A percentile compares a stretch with the other conserved stretches of the same genome.
Evolutionary conservation across 768 basidiomycete species (phyloP).

Genomic region (Russula abietina): DNA sequence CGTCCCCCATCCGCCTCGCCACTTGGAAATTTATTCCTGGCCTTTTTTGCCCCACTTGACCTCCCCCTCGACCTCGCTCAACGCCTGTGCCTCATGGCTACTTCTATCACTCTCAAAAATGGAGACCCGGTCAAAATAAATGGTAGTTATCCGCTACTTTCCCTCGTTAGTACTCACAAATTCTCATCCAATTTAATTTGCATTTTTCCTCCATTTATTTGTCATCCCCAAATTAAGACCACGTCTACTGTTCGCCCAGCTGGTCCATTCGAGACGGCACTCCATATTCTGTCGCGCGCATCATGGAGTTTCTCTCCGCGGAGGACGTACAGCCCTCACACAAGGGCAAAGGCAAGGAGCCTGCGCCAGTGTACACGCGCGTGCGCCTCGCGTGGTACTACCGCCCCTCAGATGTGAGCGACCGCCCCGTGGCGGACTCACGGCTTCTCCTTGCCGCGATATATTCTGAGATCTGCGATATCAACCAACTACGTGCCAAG

Average conservation of each 20-base stretch:
- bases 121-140: constrained; percentile 82
- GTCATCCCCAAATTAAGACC: constrained; percentile 49
- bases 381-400: constrained; percentile 96
- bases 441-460: constrained; percentile 92
- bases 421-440: constrained; percentile 84
- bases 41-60: constrained; percentile 12
- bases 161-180: constrained; percentile 22
- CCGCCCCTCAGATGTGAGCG: constrained; percentile 91
- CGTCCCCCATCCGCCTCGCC: background rate
- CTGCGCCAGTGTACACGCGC: constrained; percentile 61
- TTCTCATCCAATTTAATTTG: constrained; percentile 29
- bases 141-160: constrained; percentile 46
- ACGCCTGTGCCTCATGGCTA: constrained; percentile 39
- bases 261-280: constrained; percentile 92
- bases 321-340: constrained; percentile 45
- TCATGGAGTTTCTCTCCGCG: constrained; percentile 93
- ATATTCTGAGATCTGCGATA: constrained; percentile 93
- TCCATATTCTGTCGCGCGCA: constrained; percentile 91
- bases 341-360: constrained; percentile 60
- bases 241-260: constrained; percentile 93
- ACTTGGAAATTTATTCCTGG: constrained; percentile 13
- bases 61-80: constrained; percentile 24
- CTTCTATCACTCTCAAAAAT: constrained; percentile 59
- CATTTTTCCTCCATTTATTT: constrained; percentile 1
- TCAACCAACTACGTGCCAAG: constrained; percentile 85